Evolutionary conservation across 148 eudicot genomes (phyloP), one percentile per base, ranked within the genome.

Genomic region (Spergularia marina): DNA sequence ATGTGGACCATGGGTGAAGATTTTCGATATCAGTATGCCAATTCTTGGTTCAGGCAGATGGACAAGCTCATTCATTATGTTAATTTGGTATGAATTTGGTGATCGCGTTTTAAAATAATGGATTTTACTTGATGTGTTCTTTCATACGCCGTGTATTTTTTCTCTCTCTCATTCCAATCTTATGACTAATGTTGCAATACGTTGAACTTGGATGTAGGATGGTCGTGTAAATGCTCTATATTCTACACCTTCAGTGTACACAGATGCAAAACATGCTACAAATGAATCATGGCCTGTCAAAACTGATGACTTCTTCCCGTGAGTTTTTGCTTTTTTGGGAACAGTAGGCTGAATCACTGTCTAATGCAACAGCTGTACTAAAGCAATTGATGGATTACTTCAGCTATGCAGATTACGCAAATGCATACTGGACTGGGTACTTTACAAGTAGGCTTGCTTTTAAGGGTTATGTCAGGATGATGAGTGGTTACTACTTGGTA

Each of bases 361-460:
- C 4, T 52, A 7, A 12, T 71, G 36, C 63, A 23, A 7, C 57
- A 21, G 40, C 4, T 34, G 17, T 30, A 44, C 75, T 76, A 75
- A 72, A 30, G 17, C 61, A 66, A 65, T 25, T 52, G 58, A 52
- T 56, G 72, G 41, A 51, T 55, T 80, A 79, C 53, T 78, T 65
- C 70, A 90, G 96, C 76, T 90, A 90, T 83, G 96, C 92, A 59
- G 96, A 90, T 82, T 84, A 69, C 47, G 80, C 74, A 52, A 87
- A 90, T 84, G 90, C 92, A 76, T 90, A 90, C 75, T 90, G 95
- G 95, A 90, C 95, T n/a, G 95, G 95, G 68, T 90, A 88, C 81
- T 90, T 90, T 78, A 85, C 95, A 41, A 90, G 95, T 85, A 88
- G 95, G 77, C 92, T 92, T 17, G 82, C 89, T 23, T 83, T 90